These are phyloP conservation scores for Globisporangium sylvaticum DNA, from an alignment of 352 stramenopile species.

Conservation along the genomic window DNA sequence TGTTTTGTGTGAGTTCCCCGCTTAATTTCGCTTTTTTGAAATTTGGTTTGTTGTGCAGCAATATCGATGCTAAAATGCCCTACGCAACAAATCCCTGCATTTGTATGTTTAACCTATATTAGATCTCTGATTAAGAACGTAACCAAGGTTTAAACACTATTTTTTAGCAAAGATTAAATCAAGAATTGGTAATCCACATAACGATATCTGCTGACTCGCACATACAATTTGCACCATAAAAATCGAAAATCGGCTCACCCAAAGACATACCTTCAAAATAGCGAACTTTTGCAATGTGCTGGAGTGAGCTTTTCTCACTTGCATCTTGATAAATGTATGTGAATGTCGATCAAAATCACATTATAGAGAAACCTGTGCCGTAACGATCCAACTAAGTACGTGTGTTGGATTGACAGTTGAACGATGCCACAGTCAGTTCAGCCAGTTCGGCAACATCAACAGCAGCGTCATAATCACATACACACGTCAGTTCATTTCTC, in stretches of 20 bases:
- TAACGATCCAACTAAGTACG: background rate
- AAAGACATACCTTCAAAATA: too few relatives aligned
- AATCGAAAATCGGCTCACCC: too few relatives aligned
- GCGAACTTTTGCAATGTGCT: background rate
- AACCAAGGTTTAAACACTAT: too few relatives aligned
- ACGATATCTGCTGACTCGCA: too few relatives aligned
- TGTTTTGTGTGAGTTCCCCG: background rate
- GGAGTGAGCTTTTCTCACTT: background rate
- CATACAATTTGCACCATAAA: too few relatives aligned
- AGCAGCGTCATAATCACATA: background rate
- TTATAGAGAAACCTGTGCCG: background rate
- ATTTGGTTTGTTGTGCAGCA: background rate
- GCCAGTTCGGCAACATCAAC: background rate
- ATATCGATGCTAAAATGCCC: too few relatives aligned
- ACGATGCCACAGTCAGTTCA: background rate
- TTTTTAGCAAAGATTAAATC: too few relatives aligned
- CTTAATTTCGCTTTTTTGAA: background rate
- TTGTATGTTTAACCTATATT: too few relatives aligned
- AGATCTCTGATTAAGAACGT: too few relatives aligned
- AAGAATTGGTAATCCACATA: too few relatives aligned
- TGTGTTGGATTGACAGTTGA: background rate
- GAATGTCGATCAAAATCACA: background rate
- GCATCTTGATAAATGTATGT: background rate
- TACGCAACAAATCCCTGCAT: too few relatives aligned
- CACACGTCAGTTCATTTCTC: background rate